phyloP scores from a whole-genome alignment of 2,329 filamentous ascomycete genomes.

The Aspergillus aculeatinus region DNA sequence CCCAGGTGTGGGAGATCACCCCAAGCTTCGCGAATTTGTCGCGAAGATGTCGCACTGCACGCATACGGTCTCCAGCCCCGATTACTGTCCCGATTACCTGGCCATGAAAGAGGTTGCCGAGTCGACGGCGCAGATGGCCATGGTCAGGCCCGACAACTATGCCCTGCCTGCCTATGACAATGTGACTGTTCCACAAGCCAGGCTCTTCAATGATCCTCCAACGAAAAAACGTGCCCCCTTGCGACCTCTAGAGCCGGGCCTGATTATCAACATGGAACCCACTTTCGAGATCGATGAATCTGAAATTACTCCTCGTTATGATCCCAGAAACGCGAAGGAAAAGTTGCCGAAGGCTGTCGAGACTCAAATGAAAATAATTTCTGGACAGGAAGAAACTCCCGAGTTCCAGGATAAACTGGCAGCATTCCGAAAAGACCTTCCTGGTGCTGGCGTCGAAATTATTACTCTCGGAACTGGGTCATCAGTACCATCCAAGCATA shows the following conservation, averaged over 20 bases:
- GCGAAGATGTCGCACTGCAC: constrained; percentile 58
- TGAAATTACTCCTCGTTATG: constrained; percentile 31
- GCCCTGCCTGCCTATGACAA: constrained; percentile 67
- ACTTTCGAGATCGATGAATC: constrained; percentile 38
- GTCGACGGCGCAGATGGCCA: constrained; percentile 67
- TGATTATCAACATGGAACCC: constrained; percentile 49
- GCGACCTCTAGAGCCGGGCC: constrained; percentile 41
- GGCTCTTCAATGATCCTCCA: constrained; percentile 17
- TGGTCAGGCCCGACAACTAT: constrained; percentile 73
- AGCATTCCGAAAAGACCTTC: constrained; percentile 62
- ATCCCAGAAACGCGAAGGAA: constrained; percentile 20
- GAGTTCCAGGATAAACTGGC: constrained; percentile 35
- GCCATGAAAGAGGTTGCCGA: constrained; percentile 65
- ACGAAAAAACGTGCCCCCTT: constrained; percentile 24
- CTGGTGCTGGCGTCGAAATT: constrained; percentile 74
- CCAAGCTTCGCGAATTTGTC: constrained; percentile 69
- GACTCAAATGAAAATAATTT: constrained; percentile 30
- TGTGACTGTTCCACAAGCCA: constrained; percentile 43
- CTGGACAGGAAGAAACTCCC: constrained; percentile 27
- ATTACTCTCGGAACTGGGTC: constrained; percentile 90
- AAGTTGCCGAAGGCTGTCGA: constrained; percentile 32
- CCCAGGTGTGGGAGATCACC: constrained; percentile 62
- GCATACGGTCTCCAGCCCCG: constrained; percentile 75
- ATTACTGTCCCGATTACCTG: constrained; percentile 74
- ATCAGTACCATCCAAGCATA: constrained; percentile 84